Evolutionary conservation across 2,329 filamentous ascomycete genomes (phyloP).

Genomic region (Fulvia fulva): DNA sequence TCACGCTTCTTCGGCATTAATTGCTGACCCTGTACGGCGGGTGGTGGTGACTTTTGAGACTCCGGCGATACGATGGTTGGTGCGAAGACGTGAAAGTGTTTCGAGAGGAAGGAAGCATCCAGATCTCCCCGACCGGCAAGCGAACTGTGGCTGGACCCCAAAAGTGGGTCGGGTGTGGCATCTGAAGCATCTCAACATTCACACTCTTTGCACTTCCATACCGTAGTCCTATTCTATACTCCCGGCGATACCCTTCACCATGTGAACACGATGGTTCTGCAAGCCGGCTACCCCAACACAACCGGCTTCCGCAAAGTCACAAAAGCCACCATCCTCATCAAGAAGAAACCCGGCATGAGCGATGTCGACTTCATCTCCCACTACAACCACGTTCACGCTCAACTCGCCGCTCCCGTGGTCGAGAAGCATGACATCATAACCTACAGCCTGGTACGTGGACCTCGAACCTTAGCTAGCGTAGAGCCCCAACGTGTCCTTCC

Average conservation of each 20-base stretch:
- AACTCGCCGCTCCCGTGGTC: constrained; percentile 42
- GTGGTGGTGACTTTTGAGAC: no score
- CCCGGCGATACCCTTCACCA: no score
- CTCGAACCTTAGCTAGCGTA: no score
- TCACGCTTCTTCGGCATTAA: background rate
- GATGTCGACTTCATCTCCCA: constrained; percentile 44
- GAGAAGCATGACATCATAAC: constrained; percentile 43
- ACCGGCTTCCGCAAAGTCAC: constrained; percentile 46
- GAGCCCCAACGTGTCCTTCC: background rate
- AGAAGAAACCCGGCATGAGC: constrained; percentile 45
- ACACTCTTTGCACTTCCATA: no score
- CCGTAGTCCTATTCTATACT: no score
- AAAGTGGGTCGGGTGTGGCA: background rate
- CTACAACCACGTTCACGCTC: constrained; percentile 45
- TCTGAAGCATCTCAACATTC: no score
- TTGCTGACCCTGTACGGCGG: background rate
- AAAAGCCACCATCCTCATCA: constrained; percentile 45
- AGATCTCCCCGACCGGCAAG: background rate
- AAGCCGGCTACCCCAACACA: constrained; percentile 44
- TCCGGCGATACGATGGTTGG: no score
- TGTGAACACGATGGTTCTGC: constrained; percentile 42
- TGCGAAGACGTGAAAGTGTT: background rate
- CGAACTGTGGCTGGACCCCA: background rate
- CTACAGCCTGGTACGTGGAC: constrained; percentile 43
- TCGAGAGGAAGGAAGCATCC: background rate